These are phyloP conservation scores for Arxiozyma slooffiae DNA, from an alignment of 1,139 yeast genomes.

Conservation along the genomic window DNA sequence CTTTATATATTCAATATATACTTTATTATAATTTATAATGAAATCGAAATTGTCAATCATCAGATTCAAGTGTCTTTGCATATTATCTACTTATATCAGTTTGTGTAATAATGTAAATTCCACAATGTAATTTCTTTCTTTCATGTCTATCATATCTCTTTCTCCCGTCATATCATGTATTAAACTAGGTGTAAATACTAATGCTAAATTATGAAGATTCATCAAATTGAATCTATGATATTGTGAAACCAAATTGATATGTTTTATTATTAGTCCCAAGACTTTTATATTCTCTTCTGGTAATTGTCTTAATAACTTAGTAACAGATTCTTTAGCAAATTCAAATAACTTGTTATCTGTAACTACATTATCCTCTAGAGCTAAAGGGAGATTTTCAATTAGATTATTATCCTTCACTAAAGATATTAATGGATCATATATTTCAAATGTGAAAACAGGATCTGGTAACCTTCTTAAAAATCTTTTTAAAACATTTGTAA, in stretches of 20 bases:
- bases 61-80: not conserved
- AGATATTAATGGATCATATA: constrained; percentile 57
- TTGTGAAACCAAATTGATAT: constrained; percentile 51
- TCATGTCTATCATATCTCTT: constrained; percentile 80
- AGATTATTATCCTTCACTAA: constrained; percentile 34
- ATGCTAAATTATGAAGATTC: constrained; percentile 75
- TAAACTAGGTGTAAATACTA: constrained; percentile 91
- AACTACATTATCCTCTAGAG: not conserved
- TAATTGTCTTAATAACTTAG: constrained; percentile 31
- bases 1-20: not conserved
- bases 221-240: constrained; percentile 51
- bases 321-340: constrained; percentile 32
- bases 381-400: constrained; percentile 10
- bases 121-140: constrained; percentile 65
- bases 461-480: constrained; percentile 77
- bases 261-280: constrained; percentile 48
- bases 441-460: constrained; percentile 64
- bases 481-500: constrained; percentile 77
- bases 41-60: not conserved
- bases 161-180: constrained; percentile 74
- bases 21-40: not conserved
- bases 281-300: constrained; percentile 63
- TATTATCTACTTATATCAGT: not conserved
- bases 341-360: constrained; percentile 21
- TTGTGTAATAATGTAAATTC: constrained; percentile 43